Evolutionary conservation across 2,329 filamentous ascomycete genomes (phyloP).

Genomic region (Aspergillus pseudotamarii): DNA sequence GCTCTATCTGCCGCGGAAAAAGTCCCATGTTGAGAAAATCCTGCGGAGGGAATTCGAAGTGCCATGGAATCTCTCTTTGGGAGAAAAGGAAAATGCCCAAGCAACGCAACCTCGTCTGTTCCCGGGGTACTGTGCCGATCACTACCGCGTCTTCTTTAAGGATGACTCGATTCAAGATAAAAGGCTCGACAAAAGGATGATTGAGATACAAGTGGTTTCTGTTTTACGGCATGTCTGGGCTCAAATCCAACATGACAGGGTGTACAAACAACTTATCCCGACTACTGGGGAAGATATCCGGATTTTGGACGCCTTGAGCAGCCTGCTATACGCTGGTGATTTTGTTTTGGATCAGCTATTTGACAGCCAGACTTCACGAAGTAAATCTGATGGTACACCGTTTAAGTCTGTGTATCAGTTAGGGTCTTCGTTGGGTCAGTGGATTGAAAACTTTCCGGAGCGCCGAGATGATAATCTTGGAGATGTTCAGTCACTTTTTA

Average conservation of each 20-base stretch:
- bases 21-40: neutral
- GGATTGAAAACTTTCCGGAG: neutral
- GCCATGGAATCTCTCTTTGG: neutral
- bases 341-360: slow-evolving; percentile 1
- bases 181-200: neutral
- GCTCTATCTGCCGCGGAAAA: slow-evolving; percentile 11
- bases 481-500: slow-evolving; percentile 1
- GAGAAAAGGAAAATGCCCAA: neutral
- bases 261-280: slow-evolving; percentile 27
- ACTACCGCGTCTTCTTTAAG: slow-evolving; percentile 4
- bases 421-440: neutral
- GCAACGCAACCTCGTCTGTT: neutral
- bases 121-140: slow-evolving; percentile 8
- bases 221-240: slow-evolving; percentile 31
- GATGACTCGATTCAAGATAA: neutral
- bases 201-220: slow-evolving; percentile 36
- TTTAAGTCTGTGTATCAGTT: neutral
- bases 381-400: neutral
- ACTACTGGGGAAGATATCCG: neutral
- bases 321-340: neutral
- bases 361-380: neutral
- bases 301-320: slow-evolving; percentile 3
- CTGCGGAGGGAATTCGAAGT: neutral
- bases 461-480: neutral
- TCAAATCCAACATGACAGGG: slow-evolving; percentile 31